Conservation (phyloP, 805 yeast species). For the Diddensiella transvaalensis region DNA sequence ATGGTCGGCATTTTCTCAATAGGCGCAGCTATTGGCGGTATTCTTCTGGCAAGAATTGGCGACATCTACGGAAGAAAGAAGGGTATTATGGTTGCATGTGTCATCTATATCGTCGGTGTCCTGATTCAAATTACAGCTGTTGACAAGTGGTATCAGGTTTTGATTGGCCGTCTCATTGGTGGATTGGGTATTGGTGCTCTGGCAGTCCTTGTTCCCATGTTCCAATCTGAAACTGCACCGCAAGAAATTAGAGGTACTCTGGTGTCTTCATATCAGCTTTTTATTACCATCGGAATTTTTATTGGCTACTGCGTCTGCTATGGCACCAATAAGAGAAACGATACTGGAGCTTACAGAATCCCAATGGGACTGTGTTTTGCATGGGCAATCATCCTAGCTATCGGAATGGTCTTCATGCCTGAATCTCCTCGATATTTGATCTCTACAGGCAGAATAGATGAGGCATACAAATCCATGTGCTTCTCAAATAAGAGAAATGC, state of each 20-base stretch:
- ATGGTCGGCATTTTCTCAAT: conserved; percentile 71
- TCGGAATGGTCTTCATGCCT: conserved; percentile 64
- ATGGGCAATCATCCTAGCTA: conserved; percentile 59
- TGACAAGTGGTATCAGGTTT: conserved; percentile 41
- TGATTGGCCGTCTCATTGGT: conserved; percentile 66
- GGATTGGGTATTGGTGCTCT: conserved; percentile 79
- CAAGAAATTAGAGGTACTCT: conserved; percentile 74
- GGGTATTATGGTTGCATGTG: conserved; percentile 39
- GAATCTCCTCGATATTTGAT: conserved; percentile 75
- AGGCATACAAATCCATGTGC: conserved; percentile 54
- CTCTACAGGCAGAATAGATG: conserved; percentile 50
- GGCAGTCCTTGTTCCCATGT: conserved; percentile 72
- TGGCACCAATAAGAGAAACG: conserved; percentile 50
- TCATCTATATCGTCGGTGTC: conserved; percentile 52
- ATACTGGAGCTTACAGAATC: conserved; percentile 58
- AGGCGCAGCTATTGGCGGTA: conserved; percentile 69
- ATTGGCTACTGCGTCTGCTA: conserved; percentile 69
- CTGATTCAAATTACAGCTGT: conserved; percentile 47
- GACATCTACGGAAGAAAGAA: conserved; percentile 44
- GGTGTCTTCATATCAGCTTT: conserved; percentile 75
- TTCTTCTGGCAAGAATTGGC: conserved; percentile 54
- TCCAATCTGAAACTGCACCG: conserved; percentile 77
- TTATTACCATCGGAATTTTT: conserved; percentile 68
- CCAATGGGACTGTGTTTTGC: conserved; percentile 71
- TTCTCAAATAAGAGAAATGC: conserved; percentile 38